phyloP scores from a whole-genome alignment of 805 yeast species.

The Yamadazyma laniorum region DNA sequence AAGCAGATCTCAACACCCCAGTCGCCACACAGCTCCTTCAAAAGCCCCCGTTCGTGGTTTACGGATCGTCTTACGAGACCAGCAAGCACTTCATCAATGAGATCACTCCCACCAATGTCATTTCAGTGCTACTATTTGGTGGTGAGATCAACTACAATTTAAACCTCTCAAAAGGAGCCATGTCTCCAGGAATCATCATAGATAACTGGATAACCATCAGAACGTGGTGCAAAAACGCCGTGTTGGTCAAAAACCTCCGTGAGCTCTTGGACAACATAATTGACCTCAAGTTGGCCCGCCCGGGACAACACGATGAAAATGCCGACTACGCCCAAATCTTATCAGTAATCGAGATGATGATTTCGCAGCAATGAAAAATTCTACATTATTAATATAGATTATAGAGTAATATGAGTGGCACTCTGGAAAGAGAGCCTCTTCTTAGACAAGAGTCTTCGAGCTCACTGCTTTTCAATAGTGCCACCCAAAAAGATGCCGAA shows the following conservation, averaged over 20 bases:
- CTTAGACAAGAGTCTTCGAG: neutral
- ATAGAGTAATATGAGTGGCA: neutral
- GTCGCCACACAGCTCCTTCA: constrained; percentile 15
- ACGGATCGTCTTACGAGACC: constrained; percentile 57
- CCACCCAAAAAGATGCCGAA: neutral
- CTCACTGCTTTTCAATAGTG: neutral
- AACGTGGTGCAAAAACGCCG: constrained; percentile 95
- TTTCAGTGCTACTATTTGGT: constrained; percentile 78
- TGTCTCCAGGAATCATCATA: constrained; percentile 79
- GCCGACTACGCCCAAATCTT: constrained; percentile 5
- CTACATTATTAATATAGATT: neutral
- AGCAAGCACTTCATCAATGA: constrained; percentile 69
- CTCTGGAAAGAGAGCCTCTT: neutral
- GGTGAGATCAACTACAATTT: constrained; percentile 66
- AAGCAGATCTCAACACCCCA: constrained; percentile 41
- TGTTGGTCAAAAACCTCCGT: constrained; percentile 70
- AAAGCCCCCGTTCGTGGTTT: constrained; percentile 61
- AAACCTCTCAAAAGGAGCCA: constrained; percentile 40
- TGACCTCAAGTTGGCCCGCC: constrained; percentile 47
- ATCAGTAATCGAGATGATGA: constrained; percentile 3
- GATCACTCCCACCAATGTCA: constrained; percentile 73
- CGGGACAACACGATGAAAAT: constrained; percentile 8
- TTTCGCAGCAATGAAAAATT: constrained; percentile 2
- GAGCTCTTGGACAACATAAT: constrained; percentile 64
- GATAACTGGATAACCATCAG: constrained; percentile 88